Evolutionary conservation across 129 eudicot genomes (phyloP), one percentile per base, ranked within the genome.

Genomic region (carrot (Daucus carota)): DNA sequence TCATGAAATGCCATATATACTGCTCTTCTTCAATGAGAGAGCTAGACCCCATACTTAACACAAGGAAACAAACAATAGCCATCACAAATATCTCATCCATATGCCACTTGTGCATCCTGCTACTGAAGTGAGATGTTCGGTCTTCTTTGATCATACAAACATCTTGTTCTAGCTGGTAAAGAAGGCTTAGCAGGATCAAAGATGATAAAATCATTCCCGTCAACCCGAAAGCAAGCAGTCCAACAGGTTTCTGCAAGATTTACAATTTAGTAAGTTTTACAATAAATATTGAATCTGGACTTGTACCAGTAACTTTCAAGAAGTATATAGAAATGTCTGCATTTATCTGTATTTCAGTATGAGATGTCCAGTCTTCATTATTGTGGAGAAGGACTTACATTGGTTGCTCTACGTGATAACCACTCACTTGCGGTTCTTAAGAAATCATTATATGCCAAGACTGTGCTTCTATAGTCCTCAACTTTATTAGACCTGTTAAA

Each of bases 11-110:
- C 97, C 97, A 92, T 73, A 89, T 85, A 80, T 93, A 93, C 66
- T 93, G 98, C 77, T 93, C 98, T 81, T 93, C 98, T 83, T 93
- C 98, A 6, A 93, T 84, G 86, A 93, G 87, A 72, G 98, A 93
- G 76, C 97, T 93, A 54, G 98, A 91, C 60, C 93, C 98, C 97
- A 91, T 93, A 82, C 98, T 86, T 18, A 85, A 60, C 42, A 91
- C 77, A 75, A 93, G 77, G 74, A 89, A 66, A 38, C 83, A 75
- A 15, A 91, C 77, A 59, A 84, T 73, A 38, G 79, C 77, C 28
- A 78, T 41, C 59, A 42, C 22, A 67, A 81, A 89, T 44, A 11
- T 78, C 70, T 93, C 96, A 22, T 87, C 84, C 75, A 89, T 76
- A 75, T 84, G 89, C 85, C 87, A 83, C 60, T 82, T 81, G 48